phyloP scores from a whole-genome alignment of 2,329 filamentous ascomycete species.

The Bipolaris cookei region DNA sequence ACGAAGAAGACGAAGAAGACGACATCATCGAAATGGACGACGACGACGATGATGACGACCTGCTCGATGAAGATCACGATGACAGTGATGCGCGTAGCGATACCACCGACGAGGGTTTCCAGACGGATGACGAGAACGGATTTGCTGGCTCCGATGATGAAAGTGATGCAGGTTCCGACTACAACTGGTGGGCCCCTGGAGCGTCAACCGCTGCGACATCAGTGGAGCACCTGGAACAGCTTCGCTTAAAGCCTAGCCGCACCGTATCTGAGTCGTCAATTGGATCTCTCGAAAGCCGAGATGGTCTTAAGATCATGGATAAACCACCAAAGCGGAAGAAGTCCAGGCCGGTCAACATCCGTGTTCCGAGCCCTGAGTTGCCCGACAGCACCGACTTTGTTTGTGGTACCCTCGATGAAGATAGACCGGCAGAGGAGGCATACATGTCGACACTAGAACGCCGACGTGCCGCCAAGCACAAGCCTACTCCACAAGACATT shows the following conservation, averaged over 20 bases:
- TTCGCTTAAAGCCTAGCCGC: constrained; percentile 55
- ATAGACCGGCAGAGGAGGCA: constrained; percentile 89
- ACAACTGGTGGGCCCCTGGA: constrained; percentile 67
- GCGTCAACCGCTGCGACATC: constrained; percentile 61
- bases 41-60: constrained; percentile 53
- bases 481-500: constrained; percentile 82
- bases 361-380: constrained; percentile 75
- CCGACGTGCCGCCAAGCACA: constrained; percentile 80
- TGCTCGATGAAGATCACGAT: constrained; percentile 58
- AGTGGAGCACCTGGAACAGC: constrained; percentile 54
- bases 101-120: constrained; percentile 70
- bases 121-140: constrained; percentile 78
- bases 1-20: constrained; percentile 57
- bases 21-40: constrained; percentile 50
- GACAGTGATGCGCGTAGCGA: constrained; percentile 46
- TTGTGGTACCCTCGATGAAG: constrained; percentile 96
- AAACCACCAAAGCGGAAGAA: constrained; percentile 50
- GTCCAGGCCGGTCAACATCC: constrained; percentile 63
- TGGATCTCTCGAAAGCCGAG: constrained; percentile 55
- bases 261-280: constrained; percentile 61
- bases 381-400: constrained; percentile 99
- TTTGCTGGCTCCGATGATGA: constrained; percentile 74
- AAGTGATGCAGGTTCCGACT: constrained; percentile 68
- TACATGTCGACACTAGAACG: constrained; percentile 86
- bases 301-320: constrained; percentile 37